phyloP scores from a whole-genome alignment of 2,329 filamentous ascomycete species.

The Colletotrichum sp. region DNA sequence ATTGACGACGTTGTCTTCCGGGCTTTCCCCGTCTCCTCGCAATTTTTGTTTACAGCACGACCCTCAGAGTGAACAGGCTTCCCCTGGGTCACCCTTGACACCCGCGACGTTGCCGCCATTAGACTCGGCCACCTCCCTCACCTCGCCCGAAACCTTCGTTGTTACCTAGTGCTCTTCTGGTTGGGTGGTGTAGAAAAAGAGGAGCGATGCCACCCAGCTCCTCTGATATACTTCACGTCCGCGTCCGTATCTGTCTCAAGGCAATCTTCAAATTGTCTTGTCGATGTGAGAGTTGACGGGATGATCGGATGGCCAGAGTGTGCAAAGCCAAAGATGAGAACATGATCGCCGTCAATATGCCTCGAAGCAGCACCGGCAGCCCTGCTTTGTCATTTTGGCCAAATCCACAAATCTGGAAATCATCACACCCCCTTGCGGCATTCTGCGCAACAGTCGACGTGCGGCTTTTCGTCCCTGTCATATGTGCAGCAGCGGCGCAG shows the following conservation, averaged over 20 bases:
- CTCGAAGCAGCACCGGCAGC: background rate
- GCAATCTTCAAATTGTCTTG: background rate
- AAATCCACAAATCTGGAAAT: background rate
- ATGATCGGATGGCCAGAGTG: background rate
- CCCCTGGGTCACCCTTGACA: slow-evolving; percentile 1
- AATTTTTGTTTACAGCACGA: background rate
- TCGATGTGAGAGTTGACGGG: background rate
- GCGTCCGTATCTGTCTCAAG: background rate
- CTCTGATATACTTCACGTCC: background rate
- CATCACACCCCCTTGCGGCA: background rate
- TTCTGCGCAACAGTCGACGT: background rate
- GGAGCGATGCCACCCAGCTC: background rate
- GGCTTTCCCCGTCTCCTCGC: background rate
- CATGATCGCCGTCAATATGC: background rate
- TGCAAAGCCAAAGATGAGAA: background rate
- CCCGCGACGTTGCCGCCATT: background rate
- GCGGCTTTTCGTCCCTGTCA: background rate
- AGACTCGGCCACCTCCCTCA: background rate
- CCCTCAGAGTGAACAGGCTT: background rate
- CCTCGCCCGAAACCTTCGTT: background rate
- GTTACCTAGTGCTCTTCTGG: background rate
- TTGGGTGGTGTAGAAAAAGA: background rate
- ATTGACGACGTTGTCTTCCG: background rate
- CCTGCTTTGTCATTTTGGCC: background rate
- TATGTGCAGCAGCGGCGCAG: slow-evolving; percentile 1